Evolutionary conservation across 148 eudicot species (phyloP).

Genomic region (Pharnaceum exiguum): DNA sequence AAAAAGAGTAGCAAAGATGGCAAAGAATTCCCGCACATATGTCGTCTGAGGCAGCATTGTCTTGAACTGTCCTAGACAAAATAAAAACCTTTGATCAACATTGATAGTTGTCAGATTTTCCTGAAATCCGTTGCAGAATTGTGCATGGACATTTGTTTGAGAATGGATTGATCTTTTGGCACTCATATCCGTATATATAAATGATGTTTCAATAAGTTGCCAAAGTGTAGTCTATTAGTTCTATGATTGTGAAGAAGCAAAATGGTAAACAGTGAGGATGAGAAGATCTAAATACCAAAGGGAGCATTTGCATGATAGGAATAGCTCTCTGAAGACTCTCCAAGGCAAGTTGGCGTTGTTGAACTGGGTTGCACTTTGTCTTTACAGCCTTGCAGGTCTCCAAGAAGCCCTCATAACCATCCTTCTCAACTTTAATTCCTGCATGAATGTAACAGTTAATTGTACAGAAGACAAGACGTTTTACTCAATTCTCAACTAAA

Average conservation of each 20-base stretch:
- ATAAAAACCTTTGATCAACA: too few species aligned
- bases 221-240: too few species aligned
- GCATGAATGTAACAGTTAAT: background rate
- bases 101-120: too few species aligned
- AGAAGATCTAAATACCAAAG: constrained; percentile 37
- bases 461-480: background rate
- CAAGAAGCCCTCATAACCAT: constrained; percentile 61
- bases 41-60: constrained; percentile 39
- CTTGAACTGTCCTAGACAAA: constrained; percentile 34
- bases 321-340: constrained; percentile 43
- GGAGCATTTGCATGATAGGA: constrained; percentile 40
- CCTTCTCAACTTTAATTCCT: constrained; percentile 42
- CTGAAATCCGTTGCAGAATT: too few species aligned
- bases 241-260: too few species aligned
- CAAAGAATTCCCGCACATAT: constrained; percentile 55
- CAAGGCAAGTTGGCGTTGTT: constrained; percentile 40
- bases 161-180: too few species aligned
- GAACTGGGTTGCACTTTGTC: constrained; percentile 24
- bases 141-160: too few species aligned
- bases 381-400: constrained; percentile 39
- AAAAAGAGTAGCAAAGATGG: constrained; percentile 50
- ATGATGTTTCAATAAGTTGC: too few species aligned
- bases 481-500: too few species aligned
- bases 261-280: background rate
- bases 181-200: too few species aligned